These are phyloP conservation scores for Pseudocercospora fuligena DNA, from an alignment of 2,329 filamentous ascomycete species.

Conservation along the genomic window DNA sequence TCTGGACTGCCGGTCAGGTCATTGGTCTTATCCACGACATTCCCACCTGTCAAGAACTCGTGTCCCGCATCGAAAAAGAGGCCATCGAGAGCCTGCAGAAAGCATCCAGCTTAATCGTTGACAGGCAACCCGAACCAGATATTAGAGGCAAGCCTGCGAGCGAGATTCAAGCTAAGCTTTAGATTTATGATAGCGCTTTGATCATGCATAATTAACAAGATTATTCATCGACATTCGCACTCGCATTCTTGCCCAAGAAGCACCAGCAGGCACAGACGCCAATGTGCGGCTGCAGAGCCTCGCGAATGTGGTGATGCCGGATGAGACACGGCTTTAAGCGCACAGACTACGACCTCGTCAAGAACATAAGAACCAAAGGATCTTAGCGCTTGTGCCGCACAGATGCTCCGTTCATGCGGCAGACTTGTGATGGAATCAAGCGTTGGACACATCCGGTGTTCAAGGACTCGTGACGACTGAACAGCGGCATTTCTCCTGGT, in stretches of 20 bases:
- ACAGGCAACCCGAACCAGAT: slow-evolving; percentile 42
- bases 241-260: not conserved
- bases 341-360: not conserved
- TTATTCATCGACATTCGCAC: not conserved
- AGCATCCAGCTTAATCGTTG: slow-evolving; percentile 45
- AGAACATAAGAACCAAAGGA: not conserved
- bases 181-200: slow-evolving; percentile 15
- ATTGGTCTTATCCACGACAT: slow-evolving; percentile 66
- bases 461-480: too few relatives aligned
- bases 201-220: not conserved
- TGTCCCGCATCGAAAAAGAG: slow-evolving; percentile 53
- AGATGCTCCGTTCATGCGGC: too few relatives aligned
- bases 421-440: too few relatives aligned
- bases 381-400: not conserved
- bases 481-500: not conserved
- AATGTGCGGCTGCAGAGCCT: not conserved
- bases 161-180: slow-evolving; percentile 32
- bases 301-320: too few relatives aligned
- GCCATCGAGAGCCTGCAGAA: slow-evolving; percentile 49
- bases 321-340: too few relatives aligned
- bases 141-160: slow-evolving; percentile 38
- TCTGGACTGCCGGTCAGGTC: slow-evolving; percentile 97
- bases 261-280: not conserved
- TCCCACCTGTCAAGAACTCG: slow-evolving; percentile 53
- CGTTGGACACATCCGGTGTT: too few relatives aligned